Percentiles rank a stretch among this genome's conserved stretches.
phyloP scores from a whole-genome alignment of 441 rosid genomes.

The Eutrema salsugineum region DNA sequence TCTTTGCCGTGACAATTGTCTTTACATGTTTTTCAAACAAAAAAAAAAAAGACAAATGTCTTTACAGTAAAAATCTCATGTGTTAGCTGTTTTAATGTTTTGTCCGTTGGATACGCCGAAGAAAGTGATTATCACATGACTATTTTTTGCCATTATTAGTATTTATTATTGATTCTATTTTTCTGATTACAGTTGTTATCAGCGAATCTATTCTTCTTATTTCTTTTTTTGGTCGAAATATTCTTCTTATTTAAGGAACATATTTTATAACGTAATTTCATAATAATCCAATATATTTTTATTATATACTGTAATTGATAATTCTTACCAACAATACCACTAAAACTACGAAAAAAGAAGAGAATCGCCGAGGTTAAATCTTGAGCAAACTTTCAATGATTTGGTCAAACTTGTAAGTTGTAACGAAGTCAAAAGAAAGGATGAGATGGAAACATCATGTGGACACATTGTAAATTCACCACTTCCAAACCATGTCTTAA shows the following conservation, averaged over 20 bases:
- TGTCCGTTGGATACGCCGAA: constrained; percentile 26
- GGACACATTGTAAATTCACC: constrained; percentile 2
- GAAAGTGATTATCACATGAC: constrained; percentile 21
- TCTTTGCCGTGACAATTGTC: constrained; percentile 20
- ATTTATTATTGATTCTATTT: not conserved
- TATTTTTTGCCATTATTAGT: constrained; percentile 13
- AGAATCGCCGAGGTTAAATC: not conserved
- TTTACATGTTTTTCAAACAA: no score
- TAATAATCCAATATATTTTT: not conserved
- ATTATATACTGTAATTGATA: not conserved
- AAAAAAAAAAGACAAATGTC: constrained; percentile 28
- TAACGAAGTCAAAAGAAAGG: not conserved
- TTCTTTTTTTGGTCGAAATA: no score
- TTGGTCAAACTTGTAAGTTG: constrained; percentile 11
- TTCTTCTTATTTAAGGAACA: not conserved
- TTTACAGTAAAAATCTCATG: not conserved
- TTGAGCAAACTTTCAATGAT: constrained; percentile 17
- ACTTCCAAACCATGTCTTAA: constrained; percentile 14
- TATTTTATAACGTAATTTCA: not conserved
- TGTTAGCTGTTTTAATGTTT: not conserved
- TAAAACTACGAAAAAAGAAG: not conserved
- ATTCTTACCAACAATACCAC: not conserved
- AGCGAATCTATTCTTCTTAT: not conserved
- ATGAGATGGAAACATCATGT: constrained; percentile 9
- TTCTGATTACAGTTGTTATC: constrained; percentile 11